phyloP scores from a whole-genome alignment of 2,329 filamentous ascomycete species.

The Epichloe gansuensis region DNA sequence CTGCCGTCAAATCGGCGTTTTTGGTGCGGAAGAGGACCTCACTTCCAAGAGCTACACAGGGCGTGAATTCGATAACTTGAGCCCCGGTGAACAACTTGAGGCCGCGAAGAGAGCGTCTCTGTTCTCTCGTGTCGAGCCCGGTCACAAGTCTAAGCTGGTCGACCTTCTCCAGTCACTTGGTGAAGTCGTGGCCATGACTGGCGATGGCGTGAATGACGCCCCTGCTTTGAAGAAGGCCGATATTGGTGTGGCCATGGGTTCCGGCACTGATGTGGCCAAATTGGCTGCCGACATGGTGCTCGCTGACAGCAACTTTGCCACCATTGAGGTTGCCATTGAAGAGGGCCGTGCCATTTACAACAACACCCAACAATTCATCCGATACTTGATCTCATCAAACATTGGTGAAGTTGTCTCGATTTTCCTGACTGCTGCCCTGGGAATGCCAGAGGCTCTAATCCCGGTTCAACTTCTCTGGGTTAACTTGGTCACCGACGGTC shows the following conservation, averaged over 20 bases:
- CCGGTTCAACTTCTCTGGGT: constrained; percentile 98
- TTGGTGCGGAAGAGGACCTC: constrained; percentile 68
- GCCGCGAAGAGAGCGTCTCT: constrained; percentile 77
- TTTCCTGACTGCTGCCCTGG: constrained; percentile 88
- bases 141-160: constrained; percentile 94
- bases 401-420: constrained; percentile 99
- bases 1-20: constrained; percentile 93
- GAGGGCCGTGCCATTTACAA: constrained; percentile 98
- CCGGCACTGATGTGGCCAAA: constrained; percentile 92
- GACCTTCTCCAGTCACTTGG: constrained; percentile 86
- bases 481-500: constrained; percentile 92
- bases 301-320: constrained; percentile 97
- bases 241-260: constrained; percentile 98
- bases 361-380: constrained; percentile 99
- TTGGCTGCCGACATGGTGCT: constrained; percentile 97
- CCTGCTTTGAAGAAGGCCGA: constrained; percentile 97
- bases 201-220: constrained; percentile 96
- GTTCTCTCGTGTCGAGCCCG: constrained; percentile 91
- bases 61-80: constrained; percentile 82
- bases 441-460: constrained; percentile 95
- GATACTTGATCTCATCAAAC: constrained; percentile 97
- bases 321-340: constrained; percentile 89
- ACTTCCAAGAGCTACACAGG: constrained; percentile 90
- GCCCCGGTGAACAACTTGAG: constrained; percentile 63
- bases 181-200: constrained; percentile 98